phyloP scores from a whole-genome alignment of 139 green algal species.

The Trebouxia sp. region DNA sequence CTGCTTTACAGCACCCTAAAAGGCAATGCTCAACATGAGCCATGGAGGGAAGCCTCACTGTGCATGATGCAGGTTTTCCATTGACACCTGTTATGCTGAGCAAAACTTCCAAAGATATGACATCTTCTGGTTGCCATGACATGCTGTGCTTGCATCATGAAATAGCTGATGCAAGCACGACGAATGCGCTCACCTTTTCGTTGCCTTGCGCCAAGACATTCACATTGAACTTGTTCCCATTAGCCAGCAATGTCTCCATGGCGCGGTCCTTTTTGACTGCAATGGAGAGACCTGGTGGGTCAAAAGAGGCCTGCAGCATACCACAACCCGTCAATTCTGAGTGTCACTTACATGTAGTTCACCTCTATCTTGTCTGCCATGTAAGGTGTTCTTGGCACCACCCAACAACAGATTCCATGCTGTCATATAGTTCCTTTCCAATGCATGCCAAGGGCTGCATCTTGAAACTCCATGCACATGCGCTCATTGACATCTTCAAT shows the following conservation, averaged over 20 bases:
- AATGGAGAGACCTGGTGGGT: constrained; percentile 89
- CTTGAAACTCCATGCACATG: too few species aligned
- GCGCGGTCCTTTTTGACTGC: constrained; percentile 94
- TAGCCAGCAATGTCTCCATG: constrained; percentile 83
- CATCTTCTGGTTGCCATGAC: too few species aligned
- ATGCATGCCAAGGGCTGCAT: too few species aligned
- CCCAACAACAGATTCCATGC: too few species aligned
- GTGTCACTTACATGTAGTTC: background rate
- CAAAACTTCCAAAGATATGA: too few species aligned
- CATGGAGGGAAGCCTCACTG: background rate
- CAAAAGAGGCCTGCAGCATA: constrained; percentile 77
- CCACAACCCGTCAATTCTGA: background rate
- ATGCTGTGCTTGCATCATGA: background rate
- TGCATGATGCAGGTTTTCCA: background rate
- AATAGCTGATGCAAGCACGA: background rate
- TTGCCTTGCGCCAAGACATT: constrained; percentile 82
- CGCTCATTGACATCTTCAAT: too few species aligned
- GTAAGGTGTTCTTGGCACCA: background rate
- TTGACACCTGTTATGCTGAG: background rate
- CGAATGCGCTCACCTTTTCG: constrained; percentile 30
- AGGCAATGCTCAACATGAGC: background rate
- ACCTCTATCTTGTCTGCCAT: background rate
- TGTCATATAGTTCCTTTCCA: too few species aligned
- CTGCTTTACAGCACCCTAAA: constrained; percentile 60
- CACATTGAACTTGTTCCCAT: constrained; percentile 76